Conservation (phyloP, 2,329 filamentous ascomycete species). For the Diaporthe sp. region DNA sequence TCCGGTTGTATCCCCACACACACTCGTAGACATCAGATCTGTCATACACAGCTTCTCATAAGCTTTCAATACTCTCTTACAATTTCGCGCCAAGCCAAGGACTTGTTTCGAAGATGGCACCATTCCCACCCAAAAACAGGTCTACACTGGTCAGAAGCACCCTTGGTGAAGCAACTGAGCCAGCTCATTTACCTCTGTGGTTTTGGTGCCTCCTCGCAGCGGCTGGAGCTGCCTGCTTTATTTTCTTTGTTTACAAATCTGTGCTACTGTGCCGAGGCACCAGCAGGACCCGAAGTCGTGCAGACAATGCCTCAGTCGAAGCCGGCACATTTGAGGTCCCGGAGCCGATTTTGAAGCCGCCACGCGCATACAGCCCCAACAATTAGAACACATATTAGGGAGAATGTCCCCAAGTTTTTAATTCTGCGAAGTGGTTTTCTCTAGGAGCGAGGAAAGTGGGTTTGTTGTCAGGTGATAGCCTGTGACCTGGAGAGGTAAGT, state of each 20-base stretch:
- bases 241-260: not conserved
- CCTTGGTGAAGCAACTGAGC: not conserved
- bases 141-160: not conserved
- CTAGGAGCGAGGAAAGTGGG: too few species aligned
- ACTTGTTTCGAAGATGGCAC: not conserved
- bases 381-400: too few species aligned
- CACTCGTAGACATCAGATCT: not conserved
- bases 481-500: not conserved
- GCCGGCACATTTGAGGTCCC: not conserved
- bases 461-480: not conserved
- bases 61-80: not conserved
- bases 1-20: not conserved
- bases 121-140: not conserved
- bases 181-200: not conserved
- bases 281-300: not conserved
- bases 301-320: not conserved
- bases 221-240: not conserved
- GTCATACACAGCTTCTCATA: not conserved
- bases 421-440: not conserved
- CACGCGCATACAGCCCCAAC: not conserved
- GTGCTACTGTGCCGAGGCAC: not conserved
- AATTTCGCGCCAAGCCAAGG: not conserved
- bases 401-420: not conserved
- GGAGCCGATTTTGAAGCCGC: not conserved
- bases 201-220: slow-evolving; percentile 2